Percentiles rank a stretch among this genome's conserved stretches.
These are phyloP conservation scores for Rubia peregrina DNA, from an alignment of 305 asterid genomes.

Conservation along the genomic window DNA sequence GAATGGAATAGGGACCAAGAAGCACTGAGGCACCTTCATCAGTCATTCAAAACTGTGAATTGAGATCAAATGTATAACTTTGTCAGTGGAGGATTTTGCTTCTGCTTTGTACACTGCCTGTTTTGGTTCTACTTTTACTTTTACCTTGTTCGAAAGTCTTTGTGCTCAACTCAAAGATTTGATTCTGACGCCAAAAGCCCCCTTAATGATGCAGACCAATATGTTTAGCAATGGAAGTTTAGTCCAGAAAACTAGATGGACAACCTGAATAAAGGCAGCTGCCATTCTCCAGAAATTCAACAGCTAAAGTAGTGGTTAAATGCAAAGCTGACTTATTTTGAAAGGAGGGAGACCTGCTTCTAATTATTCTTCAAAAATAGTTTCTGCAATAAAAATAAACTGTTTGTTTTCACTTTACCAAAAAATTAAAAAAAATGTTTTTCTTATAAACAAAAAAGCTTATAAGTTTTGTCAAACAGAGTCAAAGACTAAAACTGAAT, in stretches of 20 bases:
- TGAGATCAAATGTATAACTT: conserved; percentile 1
- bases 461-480: no score
- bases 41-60: conserved; percentile 63
- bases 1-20: conserved; percentile 79
- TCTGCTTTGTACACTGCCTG: background rate
- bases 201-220: background rate
- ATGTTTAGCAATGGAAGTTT: background rate
- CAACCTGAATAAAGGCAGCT: background rate
- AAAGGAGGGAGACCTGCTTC: no score
- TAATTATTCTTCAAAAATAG: no score
- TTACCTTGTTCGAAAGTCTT: background rate
- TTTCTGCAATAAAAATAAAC: no score
- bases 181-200: background rate
- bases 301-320: background rate
- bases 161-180: background rate
- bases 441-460: no score
- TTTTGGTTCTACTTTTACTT: background rate
- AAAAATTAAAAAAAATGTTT: no score
- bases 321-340: no score
- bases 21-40: conserved; percentile 63
- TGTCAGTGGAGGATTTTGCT: conserved; percentile 9
- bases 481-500: no score
- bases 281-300: background rate
- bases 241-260: background rate
- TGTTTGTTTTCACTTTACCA: no score